These are phyloP conservation scores for Yamadazyma atlantica DNA, from an alignment of 1,139 yeast species.

Conservation along the genomic window DNA sequence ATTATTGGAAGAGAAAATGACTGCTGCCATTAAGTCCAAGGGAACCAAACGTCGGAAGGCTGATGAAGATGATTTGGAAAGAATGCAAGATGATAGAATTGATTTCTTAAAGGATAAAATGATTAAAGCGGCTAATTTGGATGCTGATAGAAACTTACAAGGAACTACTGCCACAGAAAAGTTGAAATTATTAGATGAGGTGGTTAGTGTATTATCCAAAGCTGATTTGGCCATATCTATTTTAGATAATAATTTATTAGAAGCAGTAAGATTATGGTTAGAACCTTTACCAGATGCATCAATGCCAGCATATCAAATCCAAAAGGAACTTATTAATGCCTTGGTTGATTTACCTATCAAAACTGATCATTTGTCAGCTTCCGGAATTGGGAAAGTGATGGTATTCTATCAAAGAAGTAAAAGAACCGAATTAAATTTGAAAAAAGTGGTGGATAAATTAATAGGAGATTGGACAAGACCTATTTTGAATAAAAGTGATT, in stretches of 20 bases:
- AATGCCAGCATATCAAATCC: slow-evolving; percentile 94
- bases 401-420: slow-evolving; percentile 91
- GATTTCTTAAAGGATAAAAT: slow-evolving; percentile 80
- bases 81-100: slow-evolving; percentile 91
- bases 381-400: slow-evolving; percentile 91
- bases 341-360: slow-evolving; percentile 82
- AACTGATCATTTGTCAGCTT: slow-evolving; percentile 91
- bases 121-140: slow-evolving; percentile 91
- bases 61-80: slow-evolving; percentile 90
- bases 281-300: slow-evolving; percentile 99
- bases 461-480: slow-evolving; percentile 99
- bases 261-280: slow-evolving; percentile 93
- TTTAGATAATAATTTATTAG: slow-evolving; percentile 88
- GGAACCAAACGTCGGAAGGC: slow-evolving; percentile 59
- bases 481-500: slow-evolving; percentile 91
- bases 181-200: slow-evolving; percentile 77
- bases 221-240: slow-evolving; percentile 89
- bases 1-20: slow-evolving; percentile 78
- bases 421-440: slow-evolving; percentile 83
- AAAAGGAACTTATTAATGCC: slow-evolving; percentile 78
- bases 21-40: slow-evolving; percentile 68
- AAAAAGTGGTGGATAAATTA: slow-evolving; percentile 84
- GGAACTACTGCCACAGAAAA: slow-evolving; percentile 85
- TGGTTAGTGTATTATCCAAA: slow-evolving; percentile 70
- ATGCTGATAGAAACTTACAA: slow-evolving; percentile 78